A percentile compares a stretch with the other conserved stretches of the same genome.
These are phyloP conservation scores for Prototheca cutis DNA, from an alignment of 163 green algal species.

Conservation along the genomic window DNA sequence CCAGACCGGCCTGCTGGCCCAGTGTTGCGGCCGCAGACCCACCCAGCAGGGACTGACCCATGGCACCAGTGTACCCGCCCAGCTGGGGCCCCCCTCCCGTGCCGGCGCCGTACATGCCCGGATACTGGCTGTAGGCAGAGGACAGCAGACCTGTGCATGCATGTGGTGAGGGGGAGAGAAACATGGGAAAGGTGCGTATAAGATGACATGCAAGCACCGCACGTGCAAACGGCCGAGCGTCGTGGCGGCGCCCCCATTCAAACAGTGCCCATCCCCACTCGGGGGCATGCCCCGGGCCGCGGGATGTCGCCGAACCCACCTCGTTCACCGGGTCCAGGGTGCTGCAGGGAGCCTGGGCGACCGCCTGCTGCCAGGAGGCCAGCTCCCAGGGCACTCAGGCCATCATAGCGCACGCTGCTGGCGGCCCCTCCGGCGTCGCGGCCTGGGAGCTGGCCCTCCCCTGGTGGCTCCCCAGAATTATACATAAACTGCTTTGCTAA, in stretches of 20 bases:
- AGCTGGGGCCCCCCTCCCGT: too few relatives aligned
- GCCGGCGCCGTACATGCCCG: too few relatives aligned
- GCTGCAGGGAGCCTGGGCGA: constrained; percentile 11
- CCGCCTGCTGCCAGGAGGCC: neutral
- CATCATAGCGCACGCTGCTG: neutral
- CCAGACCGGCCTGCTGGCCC: too few relatives aligned
- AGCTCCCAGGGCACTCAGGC: neutral
- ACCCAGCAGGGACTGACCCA: too few relatives aligned
- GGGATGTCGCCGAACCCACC: constrained; percentile 9
- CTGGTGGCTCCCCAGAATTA: neutral
- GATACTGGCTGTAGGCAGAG: too few relatives aligned
- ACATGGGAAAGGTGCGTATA: too few relatives aligned
- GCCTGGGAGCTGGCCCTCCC: neutral
- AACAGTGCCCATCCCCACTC: neutral
- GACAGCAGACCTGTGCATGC: too few relatives aligned
- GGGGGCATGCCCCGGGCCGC: neutral
- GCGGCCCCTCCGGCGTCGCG: neutral
- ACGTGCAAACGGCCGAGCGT: too few relatives aligned
- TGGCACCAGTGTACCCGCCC: too few relatives aligned
- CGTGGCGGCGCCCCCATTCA: neutral
- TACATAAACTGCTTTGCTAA: neutral
- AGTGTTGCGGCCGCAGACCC: too few relatives aligned
- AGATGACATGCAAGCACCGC: too few relatives aligned
- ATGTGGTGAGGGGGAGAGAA: too few relatives aligned
- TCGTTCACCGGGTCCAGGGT: constrained; percentile 6